phyloP scores from a whole-genome alignment of 805 yeast species.

The Torulaspora microellipsoides region DNA sequence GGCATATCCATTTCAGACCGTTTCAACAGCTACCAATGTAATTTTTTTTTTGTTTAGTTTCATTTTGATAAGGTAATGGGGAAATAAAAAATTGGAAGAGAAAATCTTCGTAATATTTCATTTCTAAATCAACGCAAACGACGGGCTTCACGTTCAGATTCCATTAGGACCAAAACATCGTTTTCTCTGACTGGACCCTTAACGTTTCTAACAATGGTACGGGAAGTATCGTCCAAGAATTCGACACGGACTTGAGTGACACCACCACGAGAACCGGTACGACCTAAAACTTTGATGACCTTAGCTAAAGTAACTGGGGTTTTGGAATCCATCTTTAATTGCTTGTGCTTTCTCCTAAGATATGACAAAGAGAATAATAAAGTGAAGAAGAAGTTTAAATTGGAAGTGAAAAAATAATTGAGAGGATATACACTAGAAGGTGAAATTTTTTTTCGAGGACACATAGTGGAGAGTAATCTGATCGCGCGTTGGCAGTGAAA shows the following conservation, averaged over 20 bases:
- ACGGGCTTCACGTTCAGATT: conserved; percentile 99
- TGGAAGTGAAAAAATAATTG: not conserved
- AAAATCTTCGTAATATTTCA: too few relatives aligned
- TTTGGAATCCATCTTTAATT: conserved; percentile 41
- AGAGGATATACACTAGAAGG: conserved; percentile 2
- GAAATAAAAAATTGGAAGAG: too few relatives aligned
- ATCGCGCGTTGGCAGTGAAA: conserved; percentile 5
- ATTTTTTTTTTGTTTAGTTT: not conserved
- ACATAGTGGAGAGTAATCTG: conserved; percentile 1
- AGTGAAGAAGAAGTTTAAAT: not conserved
- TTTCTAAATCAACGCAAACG: conserved; percentile 61
- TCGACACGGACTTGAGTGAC: conserved; percentile 98
- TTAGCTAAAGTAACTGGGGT: conserved; percentile 99
- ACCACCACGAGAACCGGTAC: conserved; percentile 99
- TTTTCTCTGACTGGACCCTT: conserved; percentile 97
- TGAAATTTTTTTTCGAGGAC: conserved; percentile 9
- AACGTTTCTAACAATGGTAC: conserved; percentile 96
- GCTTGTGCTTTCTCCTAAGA: conserved; percentile 8
- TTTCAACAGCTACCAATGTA: not conserved
- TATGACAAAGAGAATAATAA: not conserved
- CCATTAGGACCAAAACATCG: conserved; percentile 98
- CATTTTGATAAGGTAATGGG: too few relatives aligned
- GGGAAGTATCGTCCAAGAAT: conserved; percentile 90
- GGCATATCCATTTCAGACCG: too few relatives aligned
- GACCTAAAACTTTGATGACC: conserved; percentile 98